Conservation (phyloP, 148 eudicot species). For the Silene uniflora region DNA sequence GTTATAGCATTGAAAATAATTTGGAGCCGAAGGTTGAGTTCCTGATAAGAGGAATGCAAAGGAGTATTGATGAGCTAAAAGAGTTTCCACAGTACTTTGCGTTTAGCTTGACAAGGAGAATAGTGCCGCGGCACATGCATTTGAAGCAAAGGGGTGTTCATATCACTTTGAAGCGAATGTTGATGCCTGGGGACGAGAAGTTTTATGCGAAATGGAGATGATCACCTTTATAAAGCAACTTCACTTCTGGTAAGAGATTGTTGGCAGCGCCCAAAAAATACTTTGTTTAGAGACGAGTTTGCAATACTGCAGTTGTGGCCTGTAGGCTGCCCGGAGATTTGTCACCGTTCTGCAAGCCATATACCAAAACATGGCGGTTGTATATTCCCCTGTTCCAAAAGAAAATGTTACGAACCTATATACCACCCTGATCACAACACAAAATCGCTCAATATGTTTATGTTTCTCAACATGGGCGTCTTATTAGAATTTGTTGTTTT, state of each 20-base stretch:
- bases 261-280: no score
- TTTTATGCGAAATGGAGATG: conserved; percentile 57
- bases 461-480: no score
- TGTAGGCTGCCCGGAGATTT: background rate
- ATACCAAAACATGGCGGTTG: no score
- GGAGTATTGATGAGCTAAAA: conserved; percentile 43
- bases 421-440: no score
- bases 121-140: conserved; percentile 55
- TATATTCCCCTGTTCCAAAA: no score
- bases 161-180: conserved; percentile 44
- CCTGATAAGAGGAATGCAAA: conserved; percentile 45
- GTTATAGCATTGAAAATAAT: conserved; percentile 46
- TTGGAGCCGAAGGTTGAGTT: conserved; percentile 52
- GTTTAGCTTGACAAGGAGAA: conserved; percentile 46
- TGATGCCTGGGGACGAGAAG: conserved; percentile 44
- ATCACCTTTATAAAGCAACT: background rate
- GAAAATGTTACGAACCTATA: no score
- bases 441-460: no score
- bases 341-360: background rate
- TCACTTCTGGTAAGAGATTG: background rate
- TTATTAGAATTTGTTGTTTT: no score
- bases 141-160: conserved; percentile 38
- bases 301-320: background rate
- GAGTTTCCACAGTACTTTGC: conserved; percentile 67
- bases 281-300: background rate